A percentile compares a stretch with the other conserved stretches of the same genome.
phyloP scores from a whole-genome alignment of 1,284 basidiomycete species.

The Ustilago trichophora region DNA sequence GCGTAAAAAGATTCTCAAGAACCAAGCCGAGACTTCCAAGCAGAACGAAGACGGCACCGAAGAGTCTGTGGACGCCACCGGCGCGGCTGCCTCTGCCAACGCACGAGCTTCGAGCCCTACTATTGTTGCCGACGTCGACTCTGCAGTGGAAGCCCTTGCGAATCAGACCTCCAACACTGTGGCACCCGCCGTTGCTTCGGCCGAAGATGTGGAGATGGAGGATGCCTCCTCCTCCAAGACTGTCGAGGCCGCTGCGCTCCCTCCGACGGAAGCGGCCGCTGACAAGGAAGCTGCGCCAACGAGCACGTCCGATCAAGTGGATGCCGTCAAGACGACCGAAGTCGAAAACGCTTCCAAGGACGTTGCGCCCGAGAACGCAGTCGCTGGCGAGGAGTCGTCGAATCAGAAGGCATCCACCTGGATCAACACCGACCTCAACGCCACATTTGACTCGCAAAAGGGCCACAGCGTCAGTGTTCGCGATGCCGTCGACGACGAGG shows the following conservation, averaged over 20 bases:
- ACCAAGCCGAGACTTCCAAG: constrained; percentile 51
- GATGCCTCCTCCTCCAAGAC: constrained; percentile 20
- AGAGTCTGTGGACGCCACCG: constrained; percentile 27
- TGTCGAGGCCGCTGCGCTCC: no score
- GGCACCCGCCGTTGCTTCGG: constrained; percentile 22
- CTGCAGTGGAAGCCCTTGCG: constrained; percentile 39
- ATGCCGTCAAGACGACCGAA: constrained; percentile 4
- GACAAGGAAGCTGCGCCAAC: no score
- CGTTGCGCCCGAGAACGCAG: constrained; percentile 3
- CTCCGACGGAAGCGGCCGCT: constrained; percentile 1
- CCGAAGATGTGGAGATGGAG: constrained; percentile 51
- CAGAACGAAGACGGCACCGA: constrained; percentile 39
- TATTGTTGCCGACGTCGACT: constrained; percentile 43
- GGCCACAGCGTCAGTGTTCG: constrained; percentile 37
- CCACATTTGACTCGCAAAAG: constrained; percentile 53
- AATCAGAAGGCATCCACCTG: constrained; percentile 67
- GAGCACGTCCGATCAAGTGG: constrained; percentile 2
- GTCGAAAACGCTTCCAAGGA: constrained; percentile 10
- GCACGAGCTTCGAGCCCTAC: constrained; percentile 38
- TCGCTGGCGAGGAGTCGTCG: constrained; percentile 19
- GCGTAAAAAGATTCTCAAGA: constrained; percentile 51
- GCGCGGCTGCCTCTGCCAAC: constrained; percentile 35
- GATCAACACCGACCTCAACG: constrained; percentile 68
- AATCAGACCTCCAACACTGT: constrained; percentile 46
- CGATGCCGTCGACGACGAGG: constrained; percentile 34